Base-by-base conservation (phyloP, 2,329 filamentous ascomycete genomes). In the Erysiphe neolycopersici region DNA sequence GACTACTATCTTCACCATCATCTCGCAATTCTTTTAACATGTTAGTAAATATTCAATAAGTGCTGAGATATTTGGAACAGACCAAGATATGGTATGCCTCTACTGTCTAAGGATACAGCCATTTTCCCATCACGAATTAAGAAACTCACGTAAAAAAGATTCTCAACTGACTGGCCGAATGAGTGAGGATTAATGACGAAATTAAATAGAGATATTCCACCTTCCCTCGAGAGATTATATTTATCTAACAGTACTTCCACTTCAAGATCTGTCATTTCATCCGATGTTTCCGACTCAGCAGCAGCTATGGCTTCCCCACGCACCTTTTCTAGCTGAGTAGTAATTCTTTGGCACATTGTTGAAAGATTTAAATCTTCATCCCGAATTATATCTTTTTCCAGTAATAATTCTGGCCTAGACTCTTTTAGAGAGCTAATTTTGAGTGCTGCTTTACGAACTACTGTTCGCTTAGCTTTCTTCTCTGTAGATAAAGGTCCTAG, bases 121-220 rank as follows among this genome's bases (percentile, higher is more conserved):
- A 84, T 71, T 47, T 70, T 73, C 11, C 84, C 84, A 60, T 98
- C 89, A 46, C 81, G 74, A 47, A 95, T 83, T 47, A 98, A 62
- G 55, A 98, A 98, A 56, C 82, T 91, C 51, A 93, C 72, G 57
- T 95, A 95, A 59, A 98, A 98, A 53, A 98, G 66, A 53, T 98
- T 98, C 58, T 98, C 89, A 6, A 98, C 76, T 0, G 84, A 93
- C 59, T 98, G 89, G 0, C 82, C 82, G 53, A 95, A 98, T 0
- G 83, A 92, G 35, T 64, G 64, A 0, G 89, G 89, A 52, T 98
- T 93, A 49, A 95, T 70, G 36, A 84, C 81, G 51, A 94, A 95
- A 43, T 79, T 74, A 58, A 94, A 78, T 12, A 94, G 61, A 42
- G 80, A 73, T 3, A 93, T 70, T 14, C 81, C 80, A 1, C 75